These are phyloP conservation scores for Tillandsia fasciculata DNA, from an alignment of 176 grass and related monocot species.

Conservation along the genomic window DNA sequence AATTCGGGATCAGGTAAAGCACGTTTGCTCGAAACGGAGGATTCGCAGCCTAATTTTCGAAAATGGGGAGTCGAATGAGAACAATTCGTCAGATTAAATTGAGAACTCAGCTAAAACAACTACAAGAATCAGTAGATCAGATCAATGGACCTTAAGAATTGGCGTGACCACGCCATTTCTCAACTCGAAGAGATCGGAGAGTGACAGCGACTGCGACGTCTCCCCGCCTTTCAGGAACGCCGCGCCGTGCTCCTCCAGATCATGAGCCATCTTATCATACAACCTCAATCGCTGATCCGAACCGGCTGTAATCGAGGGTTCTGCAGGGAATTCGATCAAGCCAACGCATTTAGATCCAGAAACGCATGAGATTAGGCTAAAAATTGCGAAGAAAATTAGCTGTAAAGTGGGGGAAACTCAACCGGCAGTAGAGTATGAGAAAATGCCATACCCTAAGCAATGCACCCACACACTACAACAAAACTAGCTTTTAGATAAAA, in stretches of 20 bases:
- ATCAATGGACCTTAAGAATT: constrained; percentile 46
- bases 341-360: not conserved
- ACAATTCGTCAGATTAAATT: not conserved
- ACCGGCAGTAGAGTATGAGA: too few relatives aligned
- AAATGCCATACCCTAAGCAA: too few relatives aligned
- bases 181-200: constrained; percentile 69
- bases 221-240: constrained; percentile 66
- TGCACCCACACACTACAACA: too few relatives aligned
- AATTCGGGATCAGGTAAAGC: constrained; percentile 51
- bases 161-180: constrained; percentile 54
- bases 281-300: constrained; percentile 43
- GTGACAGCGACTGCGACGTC: constrained; percentile 78
- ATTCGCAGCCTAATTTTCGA: constrained; percentile 33
- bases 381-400: not conserved
- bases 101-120: not conserved
- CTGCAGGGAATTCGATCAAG: constrained; percentile 16
- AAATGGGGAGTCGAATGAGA: not conserved
- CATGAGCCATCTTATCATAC: constrained; percentile 66
- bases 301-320: constrained; percentile 14
- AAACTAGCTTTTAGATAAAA: too few relatives aligned
- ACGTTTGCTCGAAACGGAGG: constrained; percentile 88
- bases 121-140: not conserved
- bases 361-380: not conserved
- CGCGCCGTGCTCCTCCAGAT: constrained; percentile 68
- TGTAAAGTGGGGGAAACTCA: too few relatives aligned